Conservation (phyloP, 768 basidiomycete genomes). For the Mrakia blollopis region DNA sequence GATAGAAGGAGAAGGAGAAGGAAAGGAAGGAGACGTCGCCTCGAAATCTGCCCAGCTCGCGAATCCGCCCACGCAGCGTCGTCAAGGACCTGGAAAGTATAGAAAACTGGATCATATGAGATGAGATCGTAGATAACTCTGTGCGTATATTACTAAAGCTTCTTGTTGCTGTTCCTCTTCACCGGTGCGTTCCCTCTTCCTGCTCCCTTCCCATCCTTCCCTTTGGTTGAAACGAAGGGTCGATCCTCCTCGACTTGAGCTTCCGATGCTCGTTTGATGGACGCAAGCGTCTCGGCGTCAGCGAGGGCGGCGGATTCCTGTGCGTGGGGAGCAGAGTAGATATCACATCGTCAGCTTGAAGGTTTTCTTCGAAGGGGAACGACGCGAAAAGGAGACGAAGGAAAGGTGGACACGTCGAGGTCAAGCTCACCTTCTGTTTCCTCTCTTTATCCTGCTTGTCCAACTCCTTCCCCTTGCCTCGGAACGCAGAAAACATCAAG, state of each 20-base stretch:
- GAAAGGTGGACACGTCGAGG: slow-evolving; percentile 67
- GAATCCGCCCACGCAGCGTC: not conserved
- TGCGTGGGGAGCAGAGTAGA: no score
- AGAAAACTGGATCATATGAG: not conserved
- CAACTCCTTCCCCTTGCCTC: not conserved
- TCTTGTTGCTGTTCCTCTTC: not conserved
- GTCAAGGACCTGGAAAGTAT: no score
- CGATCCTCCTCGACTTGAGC: not conserved
- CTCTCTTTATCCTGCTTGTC: not conserved
- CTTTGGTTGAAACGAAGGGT: not conserved
- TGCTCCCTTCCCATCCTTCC: not conserved
- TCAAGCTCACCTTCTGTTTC: slow-evolving; percentile 38
- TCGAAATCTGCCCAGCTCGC: no score
- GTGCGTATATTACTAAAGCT: not conserved
- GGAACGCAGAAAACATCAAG: slow-evolving; percentile 68
- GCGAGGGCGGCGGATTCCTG: no score
- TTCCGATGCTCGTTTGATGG: no score
- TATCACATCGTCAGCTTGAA: no score
- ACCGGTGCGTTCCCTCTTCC: not conserved
- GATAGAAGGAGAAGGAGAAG: no score
- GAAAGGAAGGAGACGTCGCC: not conserved
- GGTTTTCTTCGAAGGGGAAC: not conserved
- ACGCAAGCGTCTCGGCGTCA: no score
- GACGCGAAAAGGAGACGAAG: slow-evolving; percentile 9
- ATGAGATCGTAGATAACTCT: not conserved